Conservation (phyloP, 1,139 yeast species). For the Pichia sp. region DNA sequence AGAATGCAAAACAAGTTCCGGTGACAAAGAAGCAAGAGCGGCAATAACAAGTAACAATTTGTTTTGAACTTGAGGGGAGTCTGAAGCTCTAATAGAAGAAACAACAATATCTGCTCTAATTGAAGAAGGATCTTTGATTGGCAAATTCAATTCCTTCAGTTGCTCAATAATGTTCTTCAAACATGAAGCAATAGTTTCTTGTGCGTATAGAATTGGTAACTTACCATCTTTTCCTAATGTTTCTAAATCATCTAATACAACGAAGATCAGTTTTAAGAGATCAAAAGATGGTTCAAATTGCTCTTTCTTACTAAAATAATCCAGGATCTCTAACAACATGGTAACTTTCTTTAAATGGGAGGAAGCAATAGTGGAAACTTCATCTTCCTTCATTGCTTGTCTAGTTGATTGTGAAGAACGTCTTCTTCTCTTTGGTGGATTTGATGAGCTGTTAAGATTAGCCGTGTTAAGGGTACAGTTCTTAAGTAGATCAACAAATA, state of each 20-base stretch:
- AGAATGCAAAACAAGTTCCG: constrained; percentile 87
- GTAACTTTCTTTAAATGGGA: constrained; percentile 73
- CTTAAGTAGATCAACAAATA: constrained; percentile 42
- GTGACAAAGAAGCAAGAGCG: constrained; percentile 78
- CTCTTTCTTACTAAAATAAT: constrained; percentile 33
- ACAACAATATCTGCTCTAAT: constrained; percentile 87
- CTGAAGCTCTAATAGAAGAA: constrained; percentile 79
- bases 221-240: constrained; percentile 87
- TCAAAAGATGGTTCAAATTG: constrained; percentile 37
- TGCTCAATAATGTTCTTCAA: constrained; percentile 63
- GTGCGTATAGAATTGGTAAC: constrained; percentile 82
- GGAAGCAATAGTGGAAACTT: constrained; percentile 66
- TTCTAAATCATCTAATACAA: constrained; percentile 74
- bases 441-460: constrained; percentile 18
- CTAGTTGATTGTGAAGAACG: constrained; percentile 69
- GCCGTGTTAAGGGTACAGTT: constrained; percentile 34
- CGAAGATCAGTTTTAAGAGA: constrained; percentile 52
- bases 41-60: constrained; percentile 78
- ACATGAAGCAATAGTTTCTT: constrained; percentile 84
- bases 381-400: constrained; percentile 62
- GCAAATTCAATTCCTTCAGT: constrained; percentile 32
- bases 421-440: constrained; percentile 65
- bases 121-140: constrained; percentile 49
- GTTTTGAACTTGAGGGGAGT: constrained; percentile 93
- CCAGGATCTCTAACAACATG: constrained; percentile 70